phyloP scores from a whole-genome alignment of 176 grass and related monocot species.

The Urochloa ruziziensis region DNA sequence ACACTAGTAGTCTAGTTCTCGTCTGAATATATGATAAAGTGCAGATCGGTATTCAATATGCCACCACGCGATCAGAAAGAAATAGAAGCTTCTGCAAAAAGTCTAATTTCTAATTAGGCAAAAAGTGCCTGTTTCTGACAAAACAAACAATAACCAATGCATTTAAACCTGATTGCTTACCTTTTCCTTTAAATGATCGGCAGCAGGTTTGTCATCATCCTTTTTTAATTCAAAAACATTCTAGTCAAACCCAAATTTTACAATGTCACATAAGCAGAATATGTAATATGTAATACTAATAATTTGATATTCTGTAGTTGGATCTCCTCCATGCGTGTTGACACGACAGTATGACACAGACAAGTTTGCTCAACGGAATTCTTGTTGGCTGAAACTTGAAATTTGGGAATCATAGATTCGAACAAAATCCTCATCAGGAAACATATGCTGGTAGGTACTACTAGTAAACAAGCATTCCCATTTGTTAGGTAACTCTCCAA shows the following conservation, averaged over 20 bases:
- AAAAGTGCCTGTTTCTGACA: neutral
- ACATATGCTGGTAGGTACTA: neutral
- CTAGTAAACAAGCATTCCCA: neutral
- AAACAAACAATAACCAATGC: neutral
- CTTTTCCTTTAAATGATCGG: neutral
- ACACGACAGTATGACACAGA: neutral
- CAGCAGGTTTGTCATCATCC: neutral
- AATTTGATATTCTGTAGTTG: neutral
- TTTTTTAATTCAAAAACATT: neutral
- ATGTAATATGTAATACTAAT: neutral
- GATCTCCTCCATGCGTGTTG: neutral
- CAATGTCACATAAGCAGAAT: neutral
- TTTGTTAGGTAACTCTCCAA: slow-evolving; percentile 38
- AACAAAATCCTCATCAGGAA: slow-evolving; percentile 19
- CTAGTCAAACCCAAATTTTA: neutral
- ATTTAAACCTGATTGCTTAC: slow-evolving; percentile 3
- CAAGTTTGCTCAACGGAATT: neutral
- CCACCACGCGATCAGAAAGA: neutral
- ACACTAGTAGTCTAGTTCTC: neutral
- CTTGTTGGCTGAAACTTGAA: neutral
- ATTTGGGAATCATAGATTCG: neutral
- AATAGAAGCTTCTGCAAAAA: slow-evolving; percentile 26
- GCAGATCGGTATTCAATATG: neutral
- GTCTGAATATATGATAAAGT: slow-evolving; percentile 26
- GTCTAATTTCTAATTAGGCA: slow-evolving; percentile 4